Evolutionary conservation across 768 basidiomycete species (phyloP), one percentile per base, ranked within the genome.

Genomic region (Amanita inopinata): DNA sequence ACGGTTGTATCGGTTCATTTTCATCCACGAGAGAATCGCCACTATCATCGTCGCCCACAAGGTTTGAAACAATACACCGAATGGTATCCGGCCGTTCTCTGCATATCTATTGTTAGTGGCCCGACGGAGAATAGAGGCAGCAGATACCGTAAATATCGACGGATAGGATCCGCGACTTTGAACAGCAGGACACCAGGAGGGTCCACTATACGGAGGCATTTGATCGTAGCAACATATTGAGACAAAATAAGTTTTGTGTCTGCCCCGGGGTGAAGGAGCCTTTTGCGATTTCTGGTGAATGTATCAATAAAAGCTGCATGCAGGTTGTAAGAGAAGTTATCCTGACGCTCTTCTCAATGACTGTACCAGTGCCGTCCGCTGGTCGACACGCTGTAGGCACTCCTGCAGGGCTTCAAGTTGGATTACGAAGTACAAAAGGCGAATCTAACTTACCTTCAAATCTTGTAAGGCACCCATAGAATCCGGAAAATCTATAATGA

Each of bases 71-170:
- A 40, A 99, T 94, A 54, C 84, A 86, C 2, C 86, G 80, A 48
- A 98, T 96, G 0, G 94, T 96, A 56, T 98, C 93, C 1, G 86
- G 78, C 4, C 94, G 79, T 43, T 83, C 81, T 49, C 91, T 89
- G 33, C 5, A 22, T 9, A 10, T 6, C 17, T 38, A 32, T 44
- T 7, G 8, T 7, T 38, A 38, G 17, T 33, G 12, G 33, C 49
- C 35, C 27, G 2, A 24, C 20, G 20, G 11, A 17, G 20, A 14
- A 37, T 9, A 32, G 24, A 39, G 27, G 47, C 33, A 30, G 38
- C 23, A 46, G 66, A 33, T 46, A 84, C 89, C 91, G 69, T 10
- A 99, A 74, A 60, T 98, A 97, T 17, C 77, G 70, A 34, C 93
- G 72, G 31, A 98, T 91, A 1, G 91, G 91, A 55, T 92, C 85